A percentile compares a stretch with the other conserved stretches of the same genome.
phyloP scores from a whole-genome alignment of 2,329 filamentous ascomycete genomes.

The Thermoascus crustaceus region DNA sequence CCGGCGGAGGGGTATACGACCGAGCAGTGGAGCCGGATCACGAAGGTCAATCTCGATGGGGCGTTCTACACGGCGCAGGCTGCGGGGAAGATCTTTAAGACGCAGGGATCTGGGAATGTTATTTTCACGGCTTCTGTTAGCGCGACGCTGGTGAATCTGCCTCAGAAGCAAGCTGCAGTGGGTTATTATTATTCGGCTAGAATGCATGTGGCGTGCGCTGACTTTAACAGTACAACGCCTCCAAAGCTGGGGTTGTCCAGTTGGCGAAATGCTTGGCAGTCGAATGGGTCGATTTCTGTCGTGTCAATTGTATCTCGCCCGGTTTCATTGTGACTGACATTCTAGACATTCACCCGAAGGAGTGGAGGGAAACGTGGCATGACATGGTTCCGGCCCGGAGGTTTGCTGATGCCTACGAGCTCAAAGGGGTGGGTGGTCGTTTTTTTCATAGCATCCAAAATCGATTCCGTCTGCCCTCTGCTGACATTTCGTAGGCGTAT shows the following conservation, averaged over 20 bases:
- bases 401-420: constrained; percentile 30
- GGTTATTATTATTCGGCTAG: constrained; percentile 2
- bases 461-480: too few species aligned
- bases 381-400: constrained; percentile 31
- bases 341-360: constrained; percentile 23
- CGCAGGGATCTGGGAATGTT: constrained; percentile 21
- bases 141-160: constrained; percentile 32
- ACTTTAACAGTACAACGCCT: constrained; percentile 27
- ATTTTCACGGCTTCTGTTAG: constrained; percentile 34
- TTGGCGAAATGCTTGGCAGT: constrained; percentile 33
- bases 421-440: constrained; percentile 24
- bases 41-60: constrained; percentile 32
- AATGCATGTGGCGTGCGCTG: neutral
- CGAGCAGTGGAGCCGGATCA: constrained; percentile 34
- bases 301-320: constrained; percentile 35
- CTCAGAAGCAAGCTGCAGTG: constrained; percentile 31
- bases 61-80: constrained; percentile 33
- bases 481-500: constrained; percentile 28
- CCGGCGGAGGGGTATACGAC: constrained; percentile 32
- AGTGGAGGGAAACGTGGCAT: constrained; percentile 33
- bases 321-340: constrained; percentile 37
- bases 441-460: neutral
- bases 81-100: constrained; percentile 17
- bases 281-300: constrained; percentile 32
- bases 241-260: constrained; percentile 29